Evolutionary conservation across 2,329 filamentous ascomycete genomes (phyloP), one percentile per base, ranked within the genome.

Genomic region (Arachnomyces sp.): DNA sequence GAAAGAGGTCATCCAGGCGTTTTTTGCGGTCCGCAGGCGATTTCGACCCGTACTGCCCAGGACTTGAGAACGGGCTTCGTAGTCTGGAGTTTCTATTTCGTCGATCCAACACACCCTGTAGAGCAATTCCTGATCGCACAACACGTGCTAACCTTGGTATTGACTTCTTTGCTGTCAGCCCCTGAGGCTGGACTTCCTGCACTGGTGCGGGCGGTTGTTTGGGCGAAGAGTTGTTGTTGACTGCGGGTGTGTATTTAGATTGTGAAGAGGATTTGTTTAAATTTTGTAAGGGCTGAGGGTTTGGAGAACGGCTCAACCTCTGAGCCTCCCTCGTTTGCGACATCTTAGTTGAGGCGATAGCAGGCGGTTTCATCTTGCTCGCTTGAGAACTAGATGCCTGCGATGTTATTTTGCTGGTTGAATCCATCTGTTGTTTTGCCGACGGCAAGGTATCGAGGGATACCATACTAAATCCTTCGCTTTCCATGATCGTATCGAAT

Each of bases 381-480:
- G 20, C 20, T 25, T 25, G 5, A 5, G 20, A 25, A 25, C 28
- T 28, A 28, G 38, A 29, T 12, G 34, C 17, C 25, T 34, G 30
- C 17, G 25, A 30, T 17, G 31, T 41, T 11, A 30, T 14, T 38
- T 48, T 42, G 36, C 53, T 17, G 39, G 36, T 34, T 38, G 43
- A 28, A 29, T 64, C 56, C 2, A 60, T 52, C 42, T 65, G 60
- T 46, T 69, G 63, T 46, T 63, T 63, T 15, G 68, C 61, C 2
- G 72, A 75, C 4, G 70, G 70, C 15, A 76, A 55, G 2, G 72
- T 72, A 42, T 73, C 67, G 33, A 75, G 56, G 9, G 73, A 74
- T 34, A 76, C 72, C 70, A 76, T 74, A 42, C 71, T 76, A 44
- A 76, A 76, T 2, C 68, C 72, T 58, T 76, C 72, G 47, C 72